These are phyloP conservation scores for Alternaria arborescens DNA, from an alignment of 2,329 filamentous ascomycete genomes.

Conservation along the genomic window DNA sequence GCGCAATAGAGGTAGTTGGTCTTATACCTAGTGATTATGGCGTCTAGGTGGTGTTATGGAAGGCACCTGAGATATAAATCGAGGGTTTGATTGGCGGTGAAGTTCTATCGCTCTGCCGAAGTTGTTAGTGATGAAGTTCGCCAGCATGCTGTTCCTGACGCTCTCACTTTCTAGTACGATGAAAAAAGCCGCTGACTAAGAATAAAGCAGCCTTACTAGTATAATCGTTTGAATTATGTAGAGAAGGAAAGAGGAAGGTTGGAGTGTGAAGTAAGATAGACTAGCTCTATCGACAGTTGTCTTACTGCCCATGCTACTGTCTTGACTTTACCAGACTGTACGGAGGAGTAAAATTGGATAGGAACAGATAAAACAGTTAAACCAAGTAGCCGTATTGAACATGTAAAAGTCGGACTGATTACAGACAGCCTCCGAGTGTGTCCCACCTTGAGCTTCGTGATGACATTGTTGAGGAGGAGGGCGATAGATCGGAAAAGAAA, in stretches of 20 bases:
- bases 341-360: neutral
- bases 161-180: neutral
- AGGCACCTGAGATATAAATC: rapidly evolving
- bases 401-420: neutral
- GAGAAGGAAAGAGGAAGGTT: neutral
- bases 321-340: neutral
- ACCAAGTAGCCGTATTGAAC: neutral
- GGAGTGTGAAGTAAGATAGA: neutral
- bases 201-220: neutral
- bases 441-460: neutral
- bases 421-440: neutral
- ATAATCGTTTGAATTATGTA: no score
- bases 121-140: neutral
- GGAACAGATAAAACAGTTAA: neutral
- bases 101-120: neutral
- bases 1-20: neutral
- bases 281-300: neutral
- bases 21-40: neutral
- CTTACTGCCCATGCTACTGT: neutral
- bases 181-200: neutral
- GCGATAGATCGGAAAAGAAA: neutral
- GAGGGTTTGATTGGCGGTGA: neutral
- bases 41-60: no score
- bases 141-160: neutral
- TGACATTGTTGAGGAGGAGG: neutral